phyloP scores from a whole-genome alignment of 2,329 filamentous ascomycete genomes.

The Curvularia spicifera region DNA sequence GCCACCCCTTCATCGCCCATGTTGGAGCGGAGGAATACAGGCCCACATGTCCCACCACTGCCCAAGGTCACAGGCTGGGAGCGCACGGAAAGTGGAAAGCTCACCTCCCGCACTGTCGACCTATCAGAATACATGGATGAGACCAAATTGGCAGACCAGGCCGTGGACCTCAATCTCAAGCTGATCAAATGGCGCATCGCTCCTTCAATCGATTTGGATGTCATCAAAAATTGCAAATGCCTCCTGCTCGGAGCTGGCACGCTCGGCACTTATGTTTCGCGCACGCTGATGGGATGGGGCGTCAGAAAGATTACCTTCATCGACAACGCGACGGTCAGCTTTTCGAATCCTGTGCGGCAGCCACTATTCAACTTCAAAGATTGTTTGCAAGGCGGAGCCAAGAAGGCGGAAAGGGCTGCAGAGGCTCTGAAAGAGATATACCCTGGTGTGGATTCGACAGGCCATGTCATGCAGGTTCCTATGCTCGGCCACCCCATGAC shows the following conservation, averaged over 20 bases:
- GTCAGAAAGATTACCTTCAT: conserved; percentile 95
- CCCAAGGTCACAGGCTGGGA: conserved; percentile 98
- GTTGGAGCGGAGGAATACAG: conserved; percentile 22
- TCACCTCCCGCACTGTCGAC: conserved; percentile 78
- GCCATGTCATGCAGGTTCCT: conserved; percentile 83
- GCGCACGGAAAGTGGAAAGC: conserved; percentile 76
- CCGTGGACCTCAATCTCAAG: conserved; percentile 94
- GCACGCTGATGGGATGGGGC: conserved; percentile 93
- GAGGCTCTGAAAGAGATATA: conserved; percentile 85
- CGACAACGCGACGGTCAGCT: conserved; percentile 91
- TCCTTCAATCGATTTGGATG: conserved; percentile 83
- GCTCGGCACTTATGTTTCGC: conserved; percentile 89
- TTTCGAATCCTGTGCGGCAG: conserved; percentile 94
- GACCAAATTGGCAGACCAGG: conserved; percentile 82
- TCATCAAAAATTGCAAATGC: conserved; percentile 88
- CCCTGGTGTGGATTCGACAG: conserved; percentile 82
- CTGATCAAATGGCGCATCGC: conserved; percentile 99
- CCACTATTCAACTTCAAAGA: conserved; percentile 91
- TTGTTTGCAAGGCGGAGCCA: conserved; percentile 81
- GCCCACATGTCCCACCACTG: conserved; percentile 58
- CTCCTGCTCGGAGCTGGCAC: conserved; percentile 91
- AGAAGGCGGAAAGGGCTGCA: conserved; percentile 82
- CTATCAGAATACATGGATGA: conserved; percentile 95
- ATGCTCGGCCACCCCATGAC: conserved; percentile 93
- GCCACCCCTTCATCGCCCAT: conserved; percentile 10